A percentile compares a stretch with the other conserved stretches of the same genome.
Evolutionary conservation across 352 stramenopile genomes (phyloP).

Genomic region (Phytophthora nicotianae): DNA sequence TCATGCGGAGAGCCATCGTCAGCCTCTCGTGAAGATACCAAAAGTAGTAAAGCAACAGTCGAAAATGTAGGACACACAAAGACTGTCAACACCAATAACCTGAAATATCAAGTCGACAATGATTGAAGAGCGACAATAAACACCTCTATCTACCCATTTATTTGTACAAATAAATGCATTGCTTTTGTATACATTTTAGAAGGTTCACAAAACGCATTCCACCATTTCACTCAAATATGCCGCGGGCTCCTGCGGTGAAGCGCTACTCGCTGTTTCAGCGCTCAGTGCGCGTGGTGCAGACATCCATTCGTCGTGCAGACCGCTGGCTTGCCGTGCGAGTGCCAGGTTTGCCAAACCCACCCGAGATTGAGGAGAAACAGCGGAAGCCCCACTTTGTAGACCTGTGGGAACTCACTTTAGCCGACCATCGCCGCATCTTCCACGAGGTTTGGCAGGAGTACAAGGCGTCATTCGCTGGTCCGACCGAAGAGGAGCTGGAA

Average conservation of each 20-base stretch:
- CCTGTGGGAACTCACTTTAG: constrained; percentile 80
- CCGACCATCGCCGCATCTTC: constrained; percentile 67
- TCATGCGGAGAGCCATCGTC: constrained; percentile 40
- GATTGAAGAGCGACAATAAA: no score
- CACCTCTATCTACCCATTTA: not conserved
- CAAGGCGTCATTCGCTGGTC: constrained; percentile 58
- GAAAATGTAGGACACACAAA: no score
- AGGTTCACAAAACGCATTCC: not conserved
- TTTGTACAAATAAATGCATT: not conserved
- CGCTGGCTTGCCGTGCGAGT: constrained; percentile 62
- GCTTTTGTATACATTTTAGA: not conserved
- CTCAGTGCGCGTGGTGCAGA: constrained; percentile 73
- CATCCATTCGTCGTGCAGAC: constrained; percentile 52
- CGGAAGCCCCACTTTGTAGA: constrained; percentile 63
- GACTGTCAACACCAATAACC: no score
- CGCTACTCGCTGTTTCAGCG: constrained; percentile 83
- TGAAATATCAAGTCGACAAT: not conserved
- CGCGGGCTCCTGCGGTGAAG: constrained; percentile 37
- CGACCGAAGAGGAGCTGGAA: constrained; percentile 63
- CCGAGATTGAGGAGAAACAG: constrained; percentile 53
- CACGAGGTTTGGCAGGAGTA: constrained; percentile 79
- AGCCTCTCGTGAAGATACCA: constrained; percentile 19
- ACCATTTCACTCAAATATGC: constrained; percentile 16
- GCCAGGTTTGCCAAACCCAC: constrained; percentile 74
- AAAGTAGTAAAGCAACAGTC: constrained; percentile 4